phyloP scores from a whole-genome alignment of 176 grass and related monocot species.

The Thinopyrum elongatum region DNA sequence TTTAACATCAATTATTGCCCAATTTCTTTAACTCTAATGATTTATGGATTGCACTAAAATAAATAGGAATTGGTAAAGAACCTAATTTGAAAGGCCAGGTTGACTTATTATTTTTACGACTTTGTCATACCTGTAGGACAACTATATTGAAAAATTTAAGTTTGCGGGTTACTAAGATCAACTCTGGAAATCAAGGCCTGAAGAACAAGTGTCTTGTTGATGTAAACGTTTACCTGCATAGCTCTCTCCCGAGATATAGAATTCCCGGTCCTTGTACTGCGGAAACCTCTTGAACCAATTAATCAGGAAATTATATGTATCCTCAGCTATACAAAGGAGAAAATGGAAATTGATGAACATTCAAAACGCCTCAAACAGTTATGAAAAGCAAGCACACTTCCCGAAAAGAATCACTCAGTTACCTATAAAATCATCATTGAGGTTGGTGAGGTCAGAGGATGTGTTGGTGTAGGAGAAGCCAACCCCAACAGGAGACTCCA shows the following conservation, averaged over 20 bases:
- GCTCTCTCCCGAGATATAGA: slow-evolving; percentile 88
- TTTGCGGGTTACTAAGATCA: background rate
- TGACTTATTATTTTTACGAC: background rate
- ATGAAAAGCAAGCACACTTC: background rate
- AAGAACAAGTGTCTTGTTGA: background rate
- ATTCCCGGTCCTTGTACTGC: slow-evolving; percentile 47
- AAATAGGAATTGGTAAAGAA: background rate
- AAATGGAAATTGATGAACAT: background rate
- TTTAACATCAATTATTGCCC: no score
- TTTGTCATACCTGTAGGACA: background rate
- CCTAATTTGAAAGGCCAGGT: no score
- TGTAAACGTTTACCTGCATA: slow-evolving; percentile 62
- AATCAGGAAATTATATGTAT: slow-evolving; percentile 71
- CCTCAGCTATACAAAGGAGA: slow-evolving; percentile 47
- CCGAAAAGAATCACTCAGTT: slow-evolving; percentile 1
- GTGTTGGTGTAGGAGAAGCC: slow-evolving; percentile 54
- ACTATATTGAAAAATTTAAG: background rate
- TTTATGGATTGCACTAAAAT: background rate
- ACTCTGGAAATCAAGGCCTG: background rate
- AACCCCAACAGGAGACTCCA: slow-evolving; percentile 43
- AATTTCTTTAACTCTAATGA: no score
- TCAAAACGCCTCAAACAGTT: background rate
- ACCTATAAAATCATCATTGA: slow-evolving; percentile 43
- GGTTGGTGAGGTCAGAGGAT: slow-evolving; percentile 37
- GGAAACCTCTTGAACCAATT: slow-evolving; percentile 70